phyloP scores from a whole-genome alignment of 495 filamentous ascomycete genomes.

The Hyphodiscus hymeniophilus region DNA sequence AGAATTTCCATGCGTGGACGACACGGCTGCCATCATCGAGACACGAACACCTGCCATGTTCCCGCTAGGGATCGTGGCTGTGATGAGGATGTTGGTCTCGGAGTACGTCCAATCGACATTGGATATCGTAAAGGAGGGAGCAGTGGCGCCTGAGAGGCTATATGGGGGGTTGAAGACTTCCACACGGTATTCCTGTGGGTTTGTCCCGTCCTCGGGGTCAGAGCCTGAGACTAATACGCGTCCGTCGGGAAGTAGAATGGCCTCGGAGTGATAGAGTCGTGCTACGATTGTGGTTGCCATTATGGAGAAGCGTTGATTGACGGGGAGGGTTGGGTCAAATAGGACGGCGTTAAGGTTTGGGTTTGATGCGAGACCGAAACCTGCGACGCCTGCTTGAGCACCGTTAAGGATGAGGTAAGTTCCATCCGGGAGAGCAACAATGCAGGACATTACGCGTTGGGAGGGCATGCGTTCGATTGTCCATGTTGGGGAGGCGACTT shows the following conservation, averaged over 20 bases:
- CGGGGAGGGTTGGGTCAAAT: constrained; percentile 50
- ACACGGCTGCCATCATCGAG: constrained; percentile 47
- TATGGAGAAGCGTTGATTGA: constrained; percentile 48
- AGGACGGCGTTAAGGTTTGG: constrained; percentile 56
- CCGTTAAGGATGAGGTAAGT: constrained; percentile 60
- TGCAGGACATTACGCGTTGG: constrained; percentile 55
- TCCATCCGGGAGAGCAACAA: constrained; percentile 59
- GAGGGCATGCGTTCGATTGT: constrained; percentile 60
- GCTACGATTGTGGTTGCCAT: constrained; percentile 58
- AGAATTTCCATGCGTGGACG: constrained; percentile 55
- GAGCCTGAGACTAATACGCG: constrained; percentile 59
- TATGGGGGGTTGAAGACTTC: constrained; percentile 61
- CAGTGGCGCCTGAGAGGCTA: constrained; percentile 38
- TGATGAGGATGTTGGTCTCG: constrained; percentile 30
- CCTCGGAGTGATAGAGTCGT: constrained; percentile 58
- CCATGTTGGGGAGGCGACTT: constrained; percentile 45
- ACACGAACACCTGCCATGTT: constrained; percentile 34
- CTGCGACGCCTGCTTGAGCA: constrained; percentile 49
- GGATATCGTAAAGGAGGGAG: constrained; percentile 37
- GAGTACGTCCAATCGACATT: constrained; percentile 44
- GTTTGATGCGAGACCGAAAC: constrained; percentile 47
- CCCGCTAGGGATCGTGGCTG: constrained; percentile 23
- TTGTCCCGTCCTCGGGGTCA: constrained; percentile 40
- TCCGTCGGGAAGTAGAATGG: constrained; percentile 58
- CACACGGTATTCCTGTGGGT: constrained; percentile 54